Percentiles rank a stretch among this genome's conserved stretches.
phyloP scores from a whole-genome alignment of 1,284 basidiomycete genomes.

The Fereydounia khargensis region DNA sequence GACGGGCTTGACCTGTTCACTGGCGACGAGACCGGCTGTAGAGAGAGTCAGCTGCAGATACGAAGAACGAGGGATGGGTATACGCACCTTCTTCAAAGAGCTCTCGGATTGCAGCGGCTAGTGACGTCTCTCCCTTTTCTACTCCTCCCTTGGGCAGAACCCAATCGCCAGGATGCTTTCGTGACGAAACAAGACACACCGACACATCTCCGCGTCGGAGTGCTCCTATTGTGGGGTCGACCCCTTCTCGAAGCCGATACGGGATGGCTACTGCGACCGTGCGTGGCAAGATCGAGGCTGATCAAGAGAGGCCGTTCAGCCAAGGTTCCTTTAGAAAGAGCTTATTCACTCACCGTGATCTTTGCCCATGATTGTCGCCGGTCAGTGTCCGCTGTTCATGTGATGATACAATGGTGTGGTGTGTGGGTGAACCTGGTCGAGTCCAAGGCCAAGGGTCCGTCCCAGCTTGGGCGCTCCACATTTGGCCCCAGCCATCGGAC shows the following conservation, averaged over 20 bases:
- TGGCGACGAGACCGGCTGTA: constrained; percentile 11
- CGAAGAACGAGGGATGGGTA: not conserved
- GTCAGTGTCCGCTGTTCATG: too few species aligned
- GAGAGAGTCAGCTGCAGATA: not conserved
- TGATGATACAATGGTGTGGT: too few species aligned
- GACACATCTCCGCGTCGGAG: not conserved
- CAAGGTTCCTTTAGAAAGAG: too few species aligned
- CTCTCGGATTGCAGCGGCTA: constrained; percentile 42
- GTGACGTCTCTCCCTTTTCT: constrained; percentile 36
- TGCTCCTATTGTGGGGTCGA: too few species aligned
- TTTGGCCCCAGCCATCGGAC: too few species aligned
- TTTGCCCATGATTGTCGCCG: constrained; percentile 17
- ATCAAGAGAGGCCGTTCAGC: not conserved
- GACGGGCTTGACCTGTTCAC: not conserved
- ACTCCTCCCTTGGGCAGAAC: constrained; percentile 54
- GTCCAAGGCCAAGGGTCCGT: too few species aligned
- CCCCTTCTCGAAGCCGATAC: not conserved
- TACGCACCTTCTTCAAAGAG: constrained; percentile 47
- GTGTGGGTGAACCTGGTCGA: too few species aligned
- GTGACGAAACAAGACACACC: constrained; percentile 44
- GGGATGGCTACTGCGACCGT: constrained; percentile 42
- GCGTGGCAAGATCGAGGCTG: constrained; percentile 8
- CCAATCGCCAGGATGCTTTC: constrained; percentile 40
- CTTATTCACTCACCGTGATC: not conserved
- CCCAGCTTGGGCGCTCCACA: too few species aligned